phyloP scores from a whole-genome alignment of 2,329 filamentous ascomycete species.

The Ophiobolus disseminans region DNA sequence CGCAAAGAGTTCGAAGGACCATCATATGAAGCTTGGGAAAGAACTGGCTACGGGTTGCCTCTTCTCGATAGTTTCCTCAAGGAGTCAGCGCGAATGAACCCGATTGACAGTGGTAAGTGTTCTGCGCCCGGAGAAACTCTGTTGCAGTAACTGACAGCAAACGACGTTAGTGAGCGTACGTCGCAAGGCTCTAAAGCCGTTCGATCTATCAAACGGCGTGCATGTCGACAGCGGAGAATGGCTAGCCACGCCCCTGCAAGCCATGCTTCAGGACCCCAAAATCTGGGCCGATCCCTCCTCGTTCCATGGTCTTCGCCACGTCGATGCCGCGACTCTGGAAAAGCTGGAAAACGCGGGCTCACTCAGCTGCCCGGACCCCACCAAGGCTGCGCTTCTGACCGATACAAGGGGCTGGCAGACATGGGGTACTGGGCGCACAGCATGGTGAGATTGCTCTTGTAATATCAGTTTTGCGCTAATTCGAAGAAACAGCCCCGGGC shows the following conservation, averaged over 20 bases:
- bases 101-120: constrained; percentile 10
- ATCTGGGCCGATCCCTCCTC: constrained; percentile 6
- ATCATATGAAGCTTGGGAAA: constrained; percentile 2
- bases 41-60: constrained; percentile 9
- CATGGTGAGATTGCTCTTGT: constrained; percentile 2
- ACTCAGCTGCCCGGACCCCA: not conserved
- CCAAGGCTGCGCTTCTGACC: not conserved
- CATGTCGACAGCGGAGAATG: constrained; percentile 14
- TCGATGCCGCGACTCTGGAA: not conserved
- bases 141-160: not conserved
- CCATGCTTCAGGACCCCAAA: constrained; percentile 4
- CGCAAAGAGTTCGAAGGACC: constrained; percentile 11
- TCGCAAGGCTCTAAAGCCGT: constrained; percentile 12
- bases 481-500: constrained; percentile 1
- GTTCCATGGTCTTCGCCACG: constrained; percentile 17
- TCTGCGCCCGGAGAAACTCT: not conserved
- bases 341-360: not conserved
- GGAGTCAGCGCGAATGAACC: constrained; percentile 14
- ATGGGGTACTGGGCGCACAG: constrained; percentile 13
- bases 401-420: constrained; percentile 4
- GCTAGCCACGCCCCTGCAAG: constrained; percentile 9
- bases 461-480: not conserved
- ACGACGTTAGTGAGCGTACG: constrained; percentile 9
- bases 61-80: constrained; percentile 20
- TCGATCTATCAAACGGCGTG: constrained; percentile 13